Base-by-base conservation (phyloP, 176 grass and related monocot genomes). In the Oropetium thomaeum region DNA sequence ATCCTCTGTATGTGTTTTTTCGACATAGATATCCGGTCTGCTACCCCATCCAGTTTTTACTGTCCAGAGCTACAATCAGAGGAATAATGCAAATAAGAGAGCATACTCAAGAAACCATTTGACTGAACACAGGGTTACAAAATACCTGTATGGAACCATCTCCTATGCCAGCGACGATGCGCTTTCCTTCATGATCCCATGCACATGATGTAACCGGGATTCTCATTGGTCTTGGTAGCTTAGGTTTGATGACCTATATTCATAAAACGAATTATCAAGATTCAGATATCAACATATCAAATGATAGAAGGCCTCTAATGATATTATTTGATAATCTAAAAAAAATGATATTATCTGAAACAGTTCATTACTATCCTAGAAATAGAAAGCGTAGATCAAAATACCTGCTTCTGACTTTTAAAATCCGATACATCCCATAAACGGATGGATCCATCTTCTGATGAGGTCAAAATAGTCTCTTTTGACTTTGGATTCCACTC, bases 401-500 rank as follows among this genome's bases (percentile, higher is more conserved):
- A 34, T 84, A 98, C 95, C 91, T 98, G 91, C 53, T 98, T 98
- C 89, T 98, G 95, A 82, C 95, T 87, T 67, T 71, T 91, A 71
- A 98, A 98, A 43, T 98, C 86, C 2, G 87, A 82, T 40, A 98
- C 84, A 93, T 98, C 95, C 91, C 95, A 94, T 45, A 98, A 78
- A 75, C 95, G 91, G 62, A 98, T 87, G 37, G 95, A 98, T 53
- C 95, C 91, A 88, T 98, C 95, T 89, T 98, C 95, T 48, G 95
- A 98, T 70, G 95, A 98, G 33, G 95, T 98, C 73, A 98, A 58
- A 53, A 98, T 88, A 61, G 95, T 80, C 64, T 98, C 95, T 58
- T 94, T 98, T 85, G 95, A 93, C 84, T 94, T 98, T 30, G 95
- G 95, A 61, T 98, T 98, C 95, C 95, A 98, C 69, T 98, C 91